phyloP scores from a whole-genome alignment of 73 alveolate species.

The Paraurostyla sp. region DNA sequence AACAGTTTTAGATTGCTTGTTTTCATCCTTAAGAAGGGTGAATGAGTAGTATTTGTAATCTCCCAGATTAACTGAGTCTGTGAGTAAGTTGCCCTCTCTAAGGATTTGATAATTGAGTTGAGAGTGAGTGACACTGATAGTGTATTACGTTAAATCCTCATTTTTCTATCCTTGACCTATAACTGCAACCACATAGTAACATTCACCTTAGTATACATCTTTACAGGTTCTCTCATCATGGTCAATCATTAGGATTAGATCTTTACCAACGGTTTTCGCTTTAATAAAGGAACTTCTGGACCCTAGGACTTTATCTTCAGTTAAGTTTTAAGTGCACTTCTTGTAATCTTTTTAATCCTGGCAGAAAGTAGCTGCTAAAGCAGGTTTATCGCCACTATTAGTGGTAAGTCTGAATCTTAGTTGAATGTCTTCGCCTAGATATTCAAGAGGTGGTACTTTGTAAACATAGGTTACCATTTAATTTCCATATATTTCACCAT shows the following conservation, averaged over 20 bases:
- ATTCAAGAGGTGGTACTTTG: slow-evolving; percentile 59
- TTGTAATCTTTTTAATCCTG: background rate
- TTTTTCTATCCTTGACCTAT: background rate
- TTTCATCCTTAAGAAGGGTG: background rate
- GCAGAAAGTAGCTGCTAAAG: background rate
- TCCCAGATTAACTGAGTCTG: slow-evolving; percentile 6
- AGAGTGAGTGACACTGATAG: background rate
- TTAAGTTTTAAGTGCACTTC: slow-evolving; percentile 4
- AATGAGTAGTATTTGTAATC: slow-evolving; percentile 26
- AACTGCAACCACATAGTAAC: slow-evolving; percentile 17
- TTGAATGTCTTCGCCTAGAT: slow-evolving; percentile 33
- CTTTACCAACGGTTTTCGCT: background rate
- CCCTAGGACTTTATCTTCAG: background rate
- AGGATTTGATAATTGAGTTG: background rate
- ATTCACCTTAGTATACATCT: background rate
- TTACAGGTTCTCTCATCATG: slow-evolving; percentile 45
- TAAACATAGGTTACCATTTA: background rate
- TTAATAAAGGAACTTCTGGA: background rate
- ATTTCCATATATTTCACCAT: slow-evolving; percentile 5
- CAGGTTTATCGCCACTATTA: slow-evolving; percentile 8
- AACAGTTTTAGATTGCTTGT: no score
- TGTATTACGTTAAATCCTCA: background rate
- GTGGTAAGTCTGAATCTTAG: background rate
- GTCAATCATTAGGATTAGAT: background rate
- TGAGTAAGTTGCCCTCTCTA: background rate